A percentile compares a stretch with the other conserved stretches of the same genome.
Conservation (phyloP, 257 asterid genomes). For the Knoxia roxburghii region DNA sequence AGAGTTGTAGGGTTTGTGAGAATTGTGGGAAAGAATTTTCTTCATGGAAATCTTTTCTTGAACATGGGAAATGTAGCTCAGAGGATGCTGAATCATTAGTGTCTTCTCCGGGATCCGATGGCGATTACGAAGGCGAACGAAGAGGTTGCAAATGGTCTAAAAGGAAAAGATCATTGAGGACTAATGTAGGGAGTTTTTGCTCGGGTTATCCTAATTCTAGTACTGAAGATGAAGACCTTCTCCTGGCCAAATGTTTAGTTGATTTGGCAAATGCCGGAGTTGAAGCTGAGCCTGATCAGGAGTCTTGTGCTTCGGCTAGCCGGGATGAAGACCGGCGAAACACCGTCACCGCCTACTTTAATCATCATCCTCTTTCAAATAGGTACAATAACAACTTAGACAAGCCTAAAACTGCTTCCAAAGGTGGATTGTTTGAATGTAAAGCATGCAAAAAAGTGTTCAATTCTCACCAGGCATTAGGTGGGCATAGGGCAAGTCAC, state of each 20-base stretch:
- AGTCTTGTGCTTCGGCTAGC: constrained; percentile 71
- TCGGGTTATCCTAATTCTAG: constrained; percentile 26
- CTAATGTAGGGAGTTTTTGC: constrained; percentile 46
- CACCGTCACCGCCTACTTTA: constrained; percentile 19
- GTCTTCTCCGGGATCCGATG: constrained; percentile 54
- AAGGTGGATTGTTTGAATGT: constrained; percentile 71
- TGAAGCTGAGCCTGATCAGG: constrained; percentile 55
- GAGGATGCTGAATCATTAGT: constrained; percentile 67
- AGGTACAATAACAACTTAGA: constrained; percentile 13
- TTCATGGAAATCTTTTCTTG: constrained; percentile 91
- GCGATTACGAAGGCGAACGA: constrained; percentile 33
- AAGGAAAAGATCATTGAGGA: constrained; percentile 66
- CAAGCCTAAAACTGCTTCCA: constrained; percentile 29
- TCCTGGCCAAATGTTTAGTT: constrained; percentile 67
- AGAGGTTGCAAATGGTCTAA: constrained; percentile 58
- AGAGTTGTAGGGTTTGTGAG: constrained; percentile 69
- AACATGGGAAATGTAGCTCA: constrained; percentile 81
- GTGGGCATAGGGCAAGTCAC: constrained; percentile 94
- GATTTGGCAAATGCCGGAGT: constrained; percentile 60
- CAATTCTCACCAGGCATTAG: constrained; percentile 90
- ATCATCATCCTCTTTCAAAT: constrained; percentile 9
- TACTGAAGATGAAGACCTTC: constrained; percentile 75
- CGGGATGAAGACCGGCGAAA: constrained; percentile 54
- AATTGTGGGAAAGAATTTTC: constrained; percentile 84
- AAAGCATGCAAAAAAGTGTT: constrained; percentile 92